Base-by-base conservation (phyloP, 2,329 filamentous ascomycete genomes). In the Colletotrichum sp. region DNA sequence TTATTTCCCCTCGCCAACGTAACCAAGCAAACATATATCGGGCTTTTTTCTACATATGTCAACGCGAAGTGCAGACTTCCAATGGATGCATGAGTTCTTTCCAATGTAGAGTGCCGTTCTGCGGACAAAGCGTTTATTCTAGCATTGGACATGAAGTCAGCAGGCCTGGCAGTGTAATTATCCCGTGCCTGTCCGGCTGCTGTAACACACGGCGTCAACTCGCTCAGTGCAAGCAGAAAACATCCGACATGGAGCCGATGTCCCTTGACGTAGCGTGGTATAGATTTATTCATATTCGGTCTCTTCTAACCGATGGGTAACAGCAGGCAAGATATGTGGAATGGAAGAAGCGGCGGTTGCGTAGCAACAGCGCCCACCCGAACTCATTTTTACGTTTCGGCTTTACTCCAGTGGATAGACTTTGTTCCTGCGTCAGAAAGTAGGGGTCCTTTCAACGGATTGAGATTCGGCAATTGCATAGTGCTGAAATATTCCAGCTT, bases 1-100 rank as follows among this genome's bases (percentile, higher is more conserved):
- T 1, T 38, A 38, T 38, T 8, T 38, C 34, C 34, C 0, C 15
- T 18, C 8, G 1, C 0, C 3, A 18, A 38, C 16, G 16, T 38
- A 8, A 18, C 36, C 16, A 9, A 18, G 36, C 1, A 18, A 38
- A 18, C 36, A 38, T 16, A 2, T 1, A 38, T 3, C 0, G 36
- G 3, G 36, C 36, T 38, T 38, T 38, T 38, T 2, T 18, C 36
- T 38, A 38, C 32, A 36, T 16, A 36, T 36, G 15, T 1, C 1
- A 1, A 9, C 36, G 36, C 36, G 15, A 38, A 38, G 2, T 38
- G 8, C 36, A 5, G 15, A 5, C 16, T 38, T 38, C 2, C 8
- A 38, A 3, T 38, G 4, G 7, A 0, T 16, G 1, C 8, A 5
- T 38, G 36, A 18, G 15, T 16, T 16, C 6, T 16, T 36, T 5